Evolutionary conservation across 345 rosid species (phyloP).

Genomic region (Erysimum cheiranthoides): DNA sequence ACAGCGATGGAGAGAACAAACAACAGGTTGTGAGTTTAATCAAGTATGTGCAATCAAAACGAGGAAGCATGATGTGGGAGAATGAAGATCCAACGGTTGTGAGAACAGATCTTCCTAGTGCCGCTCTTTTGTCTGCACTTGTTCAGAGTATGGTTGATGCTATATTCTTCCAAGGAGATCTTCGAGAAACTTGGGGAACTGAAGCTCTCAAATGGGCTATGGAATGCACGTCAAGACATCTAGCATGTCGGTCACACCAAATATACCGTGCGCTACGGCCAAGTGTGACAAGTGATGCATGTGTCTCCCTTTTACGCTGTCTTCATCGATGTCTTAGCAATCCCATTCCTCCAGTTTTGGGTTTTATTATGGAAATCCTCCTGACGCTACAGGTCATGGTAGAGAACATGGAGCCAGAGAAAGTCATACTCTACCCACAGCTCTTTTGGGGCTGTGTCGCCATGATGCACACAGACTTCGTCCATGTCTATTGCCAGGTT

Average conservation of each 20-base stretch:
- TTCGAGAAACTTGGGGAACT: conserved; percentile 96
- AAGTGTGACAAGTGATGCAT: conserved; percentile 89
- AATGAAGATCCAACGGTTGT: conserved; percentile 93
- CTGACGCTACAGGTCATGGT: conserved; percentile 97
- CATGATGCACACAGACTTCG: conserved; percentile 99
- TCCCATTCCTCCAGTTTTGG: conserved; percentile 94
- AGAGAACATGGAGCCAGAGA: conserved; percentile 99
- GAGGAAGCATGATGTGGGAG: conserved; percentile 99
- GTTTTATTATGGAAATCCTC: conserved; percentile 95
- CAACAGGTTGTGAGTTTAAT: conserved; percentile 97
- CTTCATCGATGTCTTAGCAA: conserved; percentile 96
- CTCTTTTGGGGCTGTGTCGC: conserved; percentile 99
- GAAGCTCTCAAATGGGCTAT: conserved; percentile 99
- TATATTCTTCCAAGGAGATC: conserved; percentile 98
- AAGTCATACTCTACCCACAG: conserved; percentile 96
- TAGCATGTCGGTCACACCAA: conserved; percentile 99
- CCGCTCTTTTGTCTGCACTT: conserved; percentile 92
- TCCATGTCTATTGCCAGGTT: conserved; percentile 97
- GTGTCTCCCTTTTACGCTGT: conserved; percentile 92
- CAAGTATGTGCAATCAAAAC: conserved; percentile 97
- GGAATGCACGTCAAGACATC: conserved; percentile 99
- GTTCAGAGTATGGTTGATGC: conserved; percentile 99
- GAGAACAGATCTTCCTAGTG: conserved; percentile 92
- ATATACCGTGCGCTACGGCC: conserved; percentile 97
- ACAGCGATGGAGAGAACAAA: conserved; percentile 92